A percentile compares a stretch with the other conserved stretches of the same genome.
Conservation (phyloP, 108 stramenopile species). For the Nannochloropsis granulata region DNA sequence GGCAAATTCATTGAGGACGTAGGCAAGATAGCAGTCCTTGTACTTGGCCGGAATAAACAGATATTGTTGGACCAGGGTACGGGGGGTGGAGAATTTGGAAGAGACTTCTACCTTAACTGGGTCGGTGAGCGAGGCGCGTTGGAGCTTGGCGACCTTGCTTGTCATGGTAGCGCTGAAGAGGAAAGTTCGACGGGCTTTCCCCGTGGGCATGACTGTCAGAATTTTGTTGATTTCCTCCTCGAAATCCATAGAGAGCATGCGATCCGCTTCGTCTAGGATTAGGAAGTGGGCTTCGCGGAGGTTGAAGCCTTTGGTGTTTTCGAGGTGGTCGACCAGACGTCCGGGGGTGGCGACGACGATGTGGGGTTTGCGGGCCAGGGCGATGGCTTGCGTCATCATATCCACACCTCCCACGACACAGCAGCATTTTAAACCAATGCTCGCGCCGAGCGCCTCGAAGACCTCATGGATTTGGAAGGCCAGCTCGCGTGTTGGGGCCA, state of each 20-base stretch:
- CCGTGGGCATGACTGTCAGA: slow-evolving; percentile 60
- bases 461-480: slow-evolving; percentile 98
- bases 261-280: slow-evolving; percentile 96
- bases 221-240: slow-evolving; percentile 71
- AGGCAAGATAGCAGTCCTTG: slow-evolving; percentile 96
- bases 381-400: slow-evolving; percentile 64
- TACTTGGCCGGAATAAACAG: slow-evolving; percentile 97
- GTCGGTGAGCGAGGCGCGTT: slow-evolving; percentile 74
- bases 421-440: slow-evolving; percentile 71
- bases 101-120: slow-evolving; percentile 81
- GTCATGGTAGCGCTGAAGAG: slow-evolving; percentile 99
- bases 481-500: slow-evolving; percentile 96
- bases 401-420: slow-evolving; percentile 97
- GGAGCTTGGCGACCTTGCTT: slow-evolving; percentile 88
- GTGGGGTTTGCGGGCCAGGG: slow-evolving; percentile 90
- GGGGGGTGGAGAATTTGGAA: slow-evolving; percentile 86
- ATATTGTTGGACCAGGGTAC: slow-evolving; percentile 83
- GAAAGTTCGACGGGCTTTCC: slow-evolving; percentile 59
- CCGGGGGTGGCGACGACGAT: slow-evolving; percentile 95
- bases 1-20: slow-evolving; percentile 83
- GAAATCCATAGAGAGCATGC: slow-evolving; percentile 79
- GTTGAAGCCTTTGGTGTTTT: slow-evolving; percentile 95
- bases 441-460: slow-evolving; percentile 66
- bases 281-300: slow-evolving; percentile 55
- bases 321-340: slow-evolving; percentile 85